A percentile compares a stretch with the other conserved stretches of the same genome.
These are phyloP conservation scores for Phytophthora megakarya DNA, from an alignment of 352 stramenopile species.

Conservation along the genomic window DNA sequence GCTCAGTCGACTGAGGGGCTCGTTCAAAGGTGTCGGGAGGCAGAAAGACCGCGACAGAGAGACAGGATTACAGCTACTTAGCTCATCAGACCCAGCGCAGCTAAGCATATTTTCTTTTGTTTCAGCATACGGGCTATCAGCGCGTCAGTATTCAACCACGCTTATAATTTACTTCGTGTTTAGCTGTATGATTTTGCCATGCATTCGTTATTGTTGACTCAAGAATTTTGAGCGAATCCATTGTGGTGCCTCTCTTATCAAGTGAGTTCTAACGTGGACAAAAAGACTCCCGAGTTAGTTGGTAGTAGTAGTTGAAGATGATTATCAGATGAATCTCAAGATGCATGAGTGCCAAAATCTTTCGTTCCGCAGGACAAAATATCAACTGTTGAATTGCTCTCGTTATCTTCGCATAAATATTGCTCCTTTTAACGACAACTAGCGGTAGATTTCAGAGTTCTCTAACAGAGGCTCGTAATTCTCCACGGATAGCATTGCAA, in stretches of 20 bases:
- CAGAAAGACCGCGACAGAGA: slow-evolving; percentile 18
- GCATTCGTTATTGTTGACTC: too few species aligned
- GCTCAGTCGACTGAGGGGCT: slow-evolving; percentile 21
- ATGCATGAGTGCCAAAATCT: too few species aligned
- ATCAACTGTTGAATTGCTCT: not conserved
- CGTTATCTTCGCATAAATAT: slow-evolving; percentile 28
- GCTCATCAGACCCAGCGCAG: slow-evolving; percentile 8
- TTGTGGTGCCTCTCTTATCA: too few species aligned
- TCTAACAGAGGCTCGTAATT: slow-evolving; percentile 79
- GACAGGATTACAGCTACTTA: slow-evolving; percentile 13
- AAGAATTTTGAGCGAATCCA: too few species aligned
- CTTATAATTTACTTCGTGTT: slow-evolving; percentile 47
- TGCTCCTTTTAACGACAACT: slow-evolving; percentile 4
- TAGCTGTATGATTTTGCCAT: slow-evolving; percentile 13
- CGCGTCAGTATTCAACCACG: slow-evolving; percentile 12
- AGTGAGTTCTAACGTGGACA: too few species aligned
- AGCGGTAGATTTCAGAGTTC: slow-evolving; percentile 62
- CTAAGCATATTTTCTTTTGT: slow-evolving; percentile 23
- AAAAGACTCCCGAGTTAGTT: too few species aligned
- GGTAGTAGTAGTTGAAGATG: too few species aligned
- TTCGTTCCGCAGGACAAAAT: too few species aligned
- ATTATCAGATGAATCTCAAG: too few species aligned
- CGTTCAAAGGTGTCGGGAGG: slow-evolving; percentile 18
- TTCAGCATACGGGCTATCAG: slow-evolving; percentile 23
- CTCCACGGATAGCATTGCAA: slow-evolving; percentile 83